A percentile compares a stretch with the other conserved stretches of the same genome.
phyloP scores from a whole-genome alignment of 1,139 yeast genomes.

The Yamadazyma atmosphaerica region DNA sequence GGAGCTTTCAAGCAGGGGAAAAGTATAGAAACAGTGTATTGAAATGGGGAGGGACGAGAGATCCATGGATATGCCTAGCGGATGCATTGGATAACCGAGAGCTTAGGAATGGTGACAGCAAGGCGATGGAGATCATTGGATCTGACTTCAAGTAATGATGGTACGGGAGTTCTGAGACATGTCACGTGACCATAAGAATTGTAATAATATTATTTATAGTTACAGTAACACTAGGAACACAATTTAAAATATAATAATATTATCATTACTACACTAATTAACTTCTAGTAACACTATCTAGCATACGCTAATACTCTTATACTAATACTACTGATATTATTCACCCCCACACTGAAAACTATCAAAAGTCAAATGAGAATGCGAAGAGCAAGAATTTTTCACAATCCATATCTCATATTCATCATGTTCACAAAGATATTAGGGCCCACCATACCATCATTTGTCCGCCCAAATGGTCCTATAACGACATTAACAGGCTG shows the following conservation, averaged over 20 bases:
- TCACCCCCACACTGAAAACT: too few species aligned
- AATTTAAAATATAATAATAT: too few species aligned
- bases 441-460: not conserved
- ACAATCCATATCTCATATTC: not conserved
- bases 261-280: too few species aligned
- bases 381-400: not conserved
- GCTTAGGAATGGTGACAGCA: conserved; percentile 64
- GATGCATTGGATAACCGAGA: conserved; percentile 68
- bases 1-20: conserved; percentile 71
- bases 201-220: too few species aligned
- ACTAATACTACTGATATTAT: too few species aligned
- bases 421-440: not conserved
- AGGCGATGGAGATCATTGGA: conserved; percentile 58
- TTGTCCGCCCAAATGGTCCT: not conserved
- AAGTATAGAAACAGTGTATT: conserved; percentile 69
- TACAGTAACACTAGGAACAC: too few species aligned
- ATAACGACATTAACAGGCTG: not conserved
- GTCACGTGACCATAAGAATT: too few species aligned
- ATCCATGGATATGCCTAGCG: conserved; percentile 87
- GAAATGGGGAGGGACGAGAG: conserved; percentile 92
- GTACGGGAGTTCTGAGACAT: too few species aligned
- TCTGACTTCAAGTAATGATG: conserved; percentile 11
- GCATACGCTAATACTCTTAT: too few species aligned
- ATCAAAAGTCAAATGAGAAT: too few species aligned
- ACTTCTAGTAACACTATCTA: too few species aligned